phyloP scores from a whole-genome alignment of 2,329 filamentous ascomycete species.

The Fusarium equiseti region DNA sequence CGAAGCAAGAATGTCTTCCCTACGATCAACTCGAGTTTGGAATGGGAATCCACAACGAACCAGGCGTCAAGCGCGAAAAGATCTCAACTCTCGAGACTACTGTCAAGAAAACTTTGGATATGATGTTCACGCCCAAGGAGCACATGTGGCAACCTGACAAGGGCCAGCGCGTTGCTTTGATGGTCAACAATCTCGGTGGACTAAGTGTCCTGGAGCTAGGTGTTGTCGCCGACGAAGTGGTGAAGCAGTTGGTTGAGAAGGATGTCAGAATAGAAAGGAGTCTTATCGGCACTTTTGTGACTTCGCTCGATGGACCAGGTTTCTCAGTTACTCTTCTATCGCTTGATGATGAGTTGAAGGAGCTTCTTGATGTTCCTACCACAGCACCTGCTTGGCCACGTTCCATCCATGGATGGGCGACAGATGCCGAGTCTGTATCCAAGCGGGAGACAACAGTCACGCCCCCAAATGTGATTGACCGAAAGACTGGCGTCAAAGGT shows the following conservation, averaged over 20 bases:
- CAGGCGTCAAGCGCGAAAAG: conserved; percentile 53
- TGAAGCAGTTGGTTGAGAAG: not conserved
- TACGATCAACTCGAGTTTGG: conserved; percentile 70
- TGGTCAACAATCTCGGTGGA: not conserved
- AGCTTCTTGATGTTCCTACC: not conserved
- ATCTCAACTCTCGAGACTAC: not conserved
- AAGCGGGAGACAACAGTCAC: not conserved
- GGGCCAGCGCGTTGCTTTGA: not conserved
- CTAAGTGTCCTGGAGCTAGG: not conserved
- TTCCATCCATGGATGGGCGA: not conserved
- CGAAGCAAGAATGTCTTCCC: conserved; percentile 58
- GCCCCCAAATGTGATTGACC: not conserved
- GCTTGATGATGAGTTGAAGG: conserved; percentile 39
- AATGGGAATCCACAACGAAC: conserved; percentile 76
- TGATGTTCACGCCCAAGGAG: not conserved
- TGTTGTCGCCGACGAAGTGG: not conserved
- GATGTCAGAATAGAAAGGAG: not conserved
- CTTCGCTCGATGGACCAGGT: not conserved
- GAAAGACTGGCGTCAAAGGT: not conserved
- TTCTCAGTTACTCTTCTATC: conserved; percentile 21
- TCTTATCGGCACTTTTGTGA: not conserved
- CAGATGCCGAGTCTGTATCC: not conserved
- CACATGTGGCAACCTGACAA: not conserved
- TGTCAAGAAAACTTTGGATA: not conserved
- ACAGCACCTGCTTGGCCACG: not conserved